These are phyloP conservation scores for Penicillium malachiteum DNA, from an alignment of 495 filamentous ascomycete genomes.

Conservation along the genomic window DNA sequence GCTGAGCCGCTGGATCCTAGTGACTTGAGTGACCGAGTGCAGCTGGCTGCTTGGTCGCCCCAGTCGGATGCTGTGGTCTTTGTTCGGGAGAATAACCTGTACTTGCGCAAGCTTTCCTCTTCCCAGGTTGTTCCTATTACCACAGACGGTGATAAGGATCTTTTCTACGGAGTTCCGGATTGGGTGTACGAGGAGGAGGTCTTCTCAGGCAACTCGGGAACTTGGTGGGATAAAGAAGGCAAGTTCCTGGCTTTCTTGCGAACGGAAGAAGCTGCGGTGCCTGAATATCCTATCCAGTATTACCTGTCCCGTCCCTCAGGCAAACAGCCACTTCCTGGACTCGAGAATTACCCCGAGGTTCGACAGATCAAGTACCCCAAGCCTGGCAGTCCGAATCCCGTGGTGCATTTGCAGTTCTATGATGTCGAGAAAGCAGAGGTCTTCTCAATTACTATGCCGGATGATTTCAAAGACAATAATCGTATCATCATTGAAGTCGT, in stretches of 20 bases:
- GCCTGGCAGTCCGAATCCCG: conserved; percentile 88
- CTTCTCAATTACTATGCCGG: conserved; percentile 74
- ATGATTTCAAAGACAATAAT: conserved; percentile 76
- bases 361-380: conserved; percentile 96
- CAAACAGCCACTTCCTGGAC: conserved; percentile 62
- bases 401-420: conserved; percentile 85
- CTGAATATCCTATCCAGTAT: conserved; percentile 92
- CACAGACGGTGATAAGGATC: conserved; percentile 75
- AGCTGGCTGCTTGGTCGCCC: conserved; percentile 90
- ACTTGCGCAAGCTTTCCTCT: conserved; percentile 66
- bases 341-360: conserved; percentile 89
- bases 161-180: conserved; percentile 97
- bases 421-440: conserved; percentile 76
- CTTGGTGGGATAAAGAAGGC: conserved; percentile 92
- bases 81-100: conserved; percentile 86
- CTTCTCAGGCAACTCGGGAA: conserved; percentile 73
- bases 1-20: conserved; percentile 75
- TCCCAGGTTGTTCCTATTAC: conserved; percentile 71
- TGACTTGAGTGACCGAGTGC: conserved; percentile 64
- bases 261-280: conserved; percentile 89
- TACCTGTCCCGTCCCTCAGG: conserved; percentile 87
- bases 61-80: conserved; percentile 81
- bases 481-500: conserved; percentile 89
- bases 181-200: conserved; percentile 99
- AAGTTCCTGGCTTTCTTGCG: conserved; percentile 85